Percentiles rank a stretch among this genome's conserved stretches.
Evolutionary conservation across 1,284 basidiomycete species (phyloP).

Genomic region (Cystobasidium slooffiae): DNA sequence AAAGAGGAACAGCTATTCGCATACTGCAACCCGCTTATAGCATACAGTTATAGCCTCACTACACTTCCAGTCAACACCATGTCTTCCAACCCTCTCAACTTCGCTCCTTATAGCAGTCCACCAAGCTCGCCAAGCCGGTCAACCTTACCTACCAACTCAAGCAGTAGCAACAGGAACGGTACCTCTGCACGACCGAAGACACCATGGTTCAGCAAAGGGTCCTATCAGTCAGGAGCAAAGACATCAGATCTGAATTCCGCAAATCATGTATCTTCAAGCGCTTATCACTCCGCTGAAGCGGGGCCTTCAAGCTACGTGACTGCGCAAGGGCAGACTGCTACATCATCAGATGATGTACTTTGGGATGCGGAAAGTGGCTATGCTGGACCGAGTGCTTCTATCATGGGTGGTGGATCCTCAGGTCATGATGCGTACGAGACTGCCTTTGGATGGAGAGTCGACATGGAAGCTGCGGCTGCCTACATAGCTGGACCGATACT

Average conservation of each 20-base stretch:
- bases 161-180: not conserved
- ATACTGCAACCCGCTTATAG: not conserved
- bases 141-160: not conserved
- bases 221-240: constrained; percentile 35
- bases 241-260: constrained; percentile 22
- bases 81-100: constrained; percentile 36
- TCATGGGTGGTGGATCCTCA: constrained; percentile 4
- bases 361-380: constrained; percentile 39
- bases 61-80: not conserved
- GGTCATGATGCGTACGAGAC: constrained; percentile 44
- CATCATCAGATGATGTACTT: constrained; percentile 32
- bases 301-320: constrained; percentile 6
- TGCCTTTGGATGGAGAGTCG: constrained; percentile 67
- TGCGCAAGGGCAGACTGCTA: not conserved
- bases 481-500: constrained; percentile 75
- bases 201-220: constrained; percentile 42
- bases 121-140: constrained; percentile 15
- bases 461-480: constrained; percentile 69
- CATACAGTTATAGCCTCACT: too few species aligned
- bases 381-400: constrained; percentile 3
- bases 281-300: constrained; percentile 15
- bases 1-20: not conserved
- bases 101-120: constrained; percentile 38
- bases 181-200: constrained; percentile 27
- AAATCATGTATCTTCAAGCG: constrained; percentile 24